Conservation (phyloP, 805 yeast genomes). For the Groenewaldozyma tartarivorans region DNA sequence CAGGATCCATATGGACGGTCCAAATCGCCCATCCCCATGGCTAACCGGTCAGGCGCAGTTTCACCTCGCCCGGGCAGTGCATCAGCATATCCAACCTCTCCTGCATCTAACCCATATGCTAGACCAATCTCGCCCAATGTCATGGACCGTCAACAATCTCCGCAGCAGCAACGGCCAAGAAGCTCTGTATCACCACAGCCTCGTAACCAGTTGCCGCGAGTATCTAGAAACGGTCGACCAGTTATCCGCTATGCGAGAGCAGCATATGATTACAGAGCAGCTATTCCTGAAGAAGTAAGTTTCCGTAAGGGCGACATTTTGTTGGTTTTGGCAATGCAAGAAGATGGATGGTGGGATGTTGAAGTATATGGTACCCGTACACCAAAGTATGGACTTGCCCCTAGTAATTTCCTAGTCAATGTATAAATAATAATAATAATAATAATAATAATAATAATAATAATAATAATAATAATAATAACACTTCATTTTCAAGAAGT, state of each 20-base stretch:
- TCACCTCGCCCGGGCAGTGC: too few relatives aligned
- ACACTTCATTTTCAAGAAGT: background rate
- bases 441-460: too few relatives aligned
- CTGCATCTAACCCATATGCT: background rate
- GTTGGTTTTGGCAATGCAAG: constrained; percentile 46
- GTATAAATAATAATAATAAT: too few relatives aligned
- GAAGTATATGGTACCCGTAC: constrained; percentile 37
- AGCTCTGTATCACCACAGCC: constrained; percentile 2
- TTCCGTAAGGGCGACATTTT: constrained; percentile 51
- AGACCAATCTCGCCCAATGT: constrained; percentile 19
- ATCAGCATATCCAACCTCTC: background rate
- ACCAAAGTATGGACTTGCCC: constrained; percentile 45
- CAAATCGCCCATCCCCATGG: constrained; percentile 2
- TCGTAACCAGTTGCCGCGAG: constrained; percentile 31
- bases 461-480: too few relatives aligned
- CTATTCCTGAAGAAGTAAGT: constrained; percentile 49
- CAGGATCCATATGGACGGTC: constrained; percentile 9
- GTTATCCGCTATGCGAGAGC: constrained; percentile 47
- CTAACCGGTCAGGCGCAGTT: too few relatives aligned
- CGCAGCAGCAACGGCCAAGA: constrained; percentile 8
- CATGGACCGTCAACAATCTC: constrained; percentile 12
- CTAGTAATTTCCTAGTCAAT: constrained; percentile 41
- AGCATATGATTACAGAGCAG: constrained; percentile 48
- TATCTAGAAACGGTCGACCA: constrained; percentile 44
- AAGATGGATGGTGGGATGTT: constrained; percentile 71